Evolutionary conservation across 2,329 filamentous ascomycete genomes (phyloP).

Genomic region (Hymenoscyphus occultus): DNA sequence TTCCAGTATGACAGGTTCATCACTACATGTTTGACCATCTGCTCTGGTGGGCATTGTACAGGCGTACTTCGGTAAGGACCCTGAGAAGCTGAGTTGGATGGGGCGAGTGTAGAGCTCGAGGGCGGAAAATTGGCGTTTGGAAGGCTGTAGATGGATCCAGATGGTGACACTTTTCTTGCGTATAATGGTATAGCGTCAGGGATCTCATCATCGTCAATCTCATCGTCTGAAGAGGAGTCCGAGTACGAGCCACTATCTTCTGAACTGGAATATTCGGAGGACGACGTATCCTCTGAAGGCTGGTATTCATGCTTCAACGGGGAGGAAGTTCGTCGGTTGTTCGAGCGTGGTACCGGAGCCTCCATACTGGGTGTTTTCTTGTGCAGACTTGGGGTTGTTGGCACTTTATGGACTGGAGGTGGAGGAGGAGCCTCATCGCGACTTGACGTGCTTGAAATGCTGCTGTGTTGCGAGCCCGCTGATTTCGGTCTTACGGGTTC

Average conservation of each 20-base stretch:
- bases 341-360: slow-evolving; percentile 25
- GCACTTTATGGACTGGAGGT: slow-evolving; percentile 33
- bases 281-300: slow-evolving; percentile 68
- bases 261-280: slow-evolving; percentile 51
- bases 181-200: slow-evolving; percentile 33
- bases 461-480: slow-evolving; percentile 14
- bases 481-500: slow-evolving; percentile 25
- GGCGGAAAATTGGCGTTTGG: slow-evolving; percentile 53
- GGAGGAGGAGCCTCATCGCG: slow-evolving; percentile 31
- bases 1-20: slow-evolving; percentile 62
- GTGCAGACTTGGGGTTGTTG: slow-evolving; percentile 46
- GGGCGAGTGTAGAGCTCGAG: slow-evolving; percentile 57
- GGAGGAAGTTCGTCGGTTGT: slow-evolving; percentile 75
- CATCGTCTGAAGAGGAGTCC: slow-evolving; percentile 46
- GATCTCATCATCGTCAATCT: slow-evolving; percentile 49
- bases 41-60: slow-evolving; percentile 38
- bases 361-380: slow-evolving; percentile 34
- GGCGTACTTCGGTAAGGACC: slow-evolving; percentile 58
- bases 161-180: slow-evolving; percentile 20
- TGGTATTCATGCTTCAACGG: slow-evolving; percentile 97
- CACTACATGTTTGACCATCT: slow-evolving; percentile 46
- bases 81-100: slow-evolving; percentile 82
- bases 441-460: slow-evolving; percentile 12
- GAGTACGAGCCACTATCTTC: slow-evolving; percentile 46
- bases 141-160: slow-evolving; percentile 29